Conservation (phyloP, 176 grass and related monocot genomes). For the Musa itinerans region DNA sequence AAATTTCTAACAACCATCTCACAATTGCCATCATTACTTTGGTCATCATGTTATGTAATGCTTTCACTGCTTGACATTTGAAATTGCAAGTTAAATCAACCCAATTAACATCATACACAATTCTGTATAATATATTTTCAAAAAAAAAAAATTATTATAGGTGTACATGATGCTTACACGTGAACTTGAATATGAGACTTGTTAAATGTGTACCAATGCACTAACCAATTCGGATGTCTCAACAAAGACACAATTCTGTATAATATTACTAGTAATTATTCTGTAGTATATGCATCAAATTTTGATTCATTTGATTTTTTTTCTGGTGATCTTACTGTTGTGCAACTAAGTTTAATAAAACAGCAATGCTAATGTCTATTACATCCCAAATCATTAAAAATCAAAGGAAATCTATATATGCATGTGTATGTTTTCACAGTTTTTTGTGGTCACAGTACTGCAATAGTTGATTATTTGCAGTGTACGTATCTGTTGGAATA, state of each 20-base stretch:
- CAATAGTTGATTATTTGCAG: not conserved
- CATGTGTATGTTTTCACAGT: not conserved
- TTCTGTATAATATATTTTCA: not conserved
- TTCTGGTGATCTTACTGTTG: not conserved
- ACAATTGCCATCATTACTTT: not conserved
- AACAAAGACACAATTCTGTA: too few species aligned
- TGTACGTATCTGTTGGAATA: not conserved
- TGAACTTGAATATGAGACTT: too few species aligned
- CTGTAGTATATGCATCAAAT: not conserved
- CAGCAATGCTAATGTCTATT: not conserved
- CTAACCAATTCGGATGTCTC: too few species aligned
- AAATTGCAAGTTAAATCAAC: not conserved
- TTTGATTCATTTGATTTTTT: not conserved
- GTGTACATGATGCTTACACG: too few species aligned
- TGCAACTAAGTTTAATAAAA: not conserved
- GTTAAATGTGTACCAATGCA: too few species aligned
- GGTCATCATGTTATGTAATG: not conserved
- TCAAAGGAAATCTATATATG: not conserved
- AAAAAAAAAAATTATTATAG: not conserved
- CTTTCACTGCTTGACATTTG: not conserved
- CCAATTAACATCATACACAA: not conserved
- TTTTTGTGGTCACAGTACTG: not conserved
- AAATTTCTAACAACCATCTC: not conserved
- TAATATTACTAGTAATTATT: too few species aligned
- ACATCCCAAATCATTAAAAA: not conserved